phyloP scores from a whole-genome alignment of 169 alveolate genomes.

The Plasmodium sp. region DNA sequence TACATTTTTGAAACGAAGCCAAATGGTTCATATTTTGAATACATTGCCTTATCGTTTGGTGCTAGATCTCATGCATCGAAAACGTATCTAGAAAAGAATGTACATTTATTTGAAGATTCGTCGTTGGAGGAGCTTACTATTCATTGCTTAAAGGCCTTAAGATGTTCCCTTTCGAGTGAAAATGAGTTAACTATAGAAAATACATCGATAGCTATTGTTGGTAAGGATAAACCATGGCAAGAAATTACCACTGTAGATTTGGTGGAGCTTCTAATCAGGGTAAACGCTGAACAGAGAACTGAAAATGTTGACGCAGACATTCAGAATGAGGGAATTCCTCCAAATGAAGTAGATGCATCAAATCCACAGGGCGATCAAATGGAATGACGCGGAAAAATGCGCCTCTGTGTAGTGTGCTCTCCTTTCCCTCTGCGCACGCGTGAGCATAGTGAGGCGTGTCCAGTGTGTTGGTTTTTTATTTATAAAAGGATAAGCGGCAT shows the following conservation, averaged over 20 bases:
- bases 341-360: slow-evolving; percentile 4
- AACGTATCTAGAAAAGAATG: slow-evolving; percentile 97
- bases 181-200: slow-evolving; percentile 90
- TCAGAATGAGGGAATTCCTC: not conserved
- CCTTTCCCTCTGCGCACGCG: not conserved
- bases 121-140: slow-evolving; percentile 85
- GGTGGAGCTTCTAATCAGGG: slow-evolving; percentile 22
- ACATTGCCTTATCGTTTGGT: slow-evolving; percentile 97
- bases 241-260: slow-evolving; percentile 28
- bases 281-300: slow-evolving; percentile 13
- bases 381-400: not conserved
- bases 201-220: slow-evolving; percentile 90
- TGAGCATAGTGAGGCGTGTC: not conserved
- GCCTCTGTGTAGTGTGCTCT: not conserved
- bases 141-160: slow-evolving; percentile 94
- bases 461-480: not conserved
- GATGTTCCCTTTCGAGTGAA: slow-evolving; percentile 91
- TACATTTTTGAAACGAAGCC: slow-evolving; percentile 97
- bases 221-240: slow-evolving; percentile 83
- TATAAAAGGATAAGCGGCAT: not conserved
- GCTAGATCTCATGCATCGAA: slow-evolving; percentile 97
- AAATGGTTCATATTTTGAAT: slow-evolving; percentile 96
- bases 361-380: not conserved
- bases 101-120: slow-evolving; percentile 87
- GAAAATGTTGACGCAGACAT: slow-evolving; percentile 4